Conservation (phyloP, 1,284 basidiomycete species). For the Sporisorium scitamineum region DNA sequence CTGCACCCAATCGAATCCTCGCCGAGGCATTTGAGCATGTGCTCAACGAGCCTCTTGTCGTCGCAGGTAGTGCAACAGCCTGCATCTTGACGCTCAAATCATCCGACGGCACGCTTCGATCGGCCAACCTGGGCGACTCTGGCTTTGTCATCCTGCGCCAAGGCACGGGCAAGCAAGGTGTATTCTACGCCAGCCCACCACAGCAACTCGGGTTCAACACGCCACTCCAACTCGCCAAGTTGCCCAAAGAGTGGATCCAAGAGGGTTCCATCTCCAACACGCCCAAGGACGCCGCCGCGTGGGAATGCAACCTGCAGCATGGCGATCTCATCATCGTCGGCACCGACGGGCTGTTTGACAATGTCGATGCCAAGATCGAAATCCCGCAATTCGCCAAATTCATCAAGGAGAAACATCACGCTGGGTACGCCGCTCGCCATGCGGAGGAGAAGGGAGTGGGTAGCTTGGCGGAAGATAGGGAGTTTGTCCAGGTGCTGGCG, state of each 20-base stretch:
- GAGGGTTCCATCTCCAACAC: conserved; percentile 56
- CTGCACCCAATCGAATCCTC: conserved; percentile 73
- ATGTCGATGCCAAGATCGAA: conserved; percentile 79
- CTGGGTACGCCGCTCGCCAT: conserved; percentile 33
- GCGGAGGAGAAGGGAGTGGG: conserved; percentile 4
- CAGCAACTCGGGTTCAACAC: conserved; percentile 67
- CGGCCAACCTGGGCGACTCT: conserved; percentile 91
- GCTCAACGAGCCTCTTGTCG: conserved; percentile 77
- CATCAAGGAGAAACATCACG: conserved; percentile 64
- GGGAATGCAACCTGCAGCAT: conserved; percentile 53
- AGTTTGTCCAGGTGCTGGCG: conserved; percentile 59
- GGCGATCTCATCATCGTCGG: conserved; percentile 70
- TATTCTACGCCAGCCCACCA: conserved; percentile 57
- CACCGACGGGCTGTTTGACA: conserved; percentile 89
- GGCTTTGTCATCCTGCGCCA: conserved; percentile 79
- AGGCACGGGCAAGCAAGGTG: conserved; percentile 56
- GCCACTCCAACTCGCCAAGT: conserved; percentile 66
- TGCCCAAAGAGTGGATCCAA: conserved; percentile 53
- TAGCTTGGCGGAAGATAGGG: conserved; percentile 54
- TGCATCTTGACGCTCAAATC: conserved; percentile 83
- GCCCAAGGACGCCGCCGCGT: conserved; percentile 57
- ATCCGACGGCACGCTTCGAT: conserved; percentile 78
- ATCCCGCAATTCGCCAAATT: conserved; percentile 62
- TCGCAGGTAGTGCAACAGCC: conserved; percentile 87
- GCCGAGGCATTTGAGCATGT: conserved; percentile 80